phyloP scores from a whole-genome alignment of 225 moss, liverwort and hornwort species.

The Climacium dendroides region DNA sequence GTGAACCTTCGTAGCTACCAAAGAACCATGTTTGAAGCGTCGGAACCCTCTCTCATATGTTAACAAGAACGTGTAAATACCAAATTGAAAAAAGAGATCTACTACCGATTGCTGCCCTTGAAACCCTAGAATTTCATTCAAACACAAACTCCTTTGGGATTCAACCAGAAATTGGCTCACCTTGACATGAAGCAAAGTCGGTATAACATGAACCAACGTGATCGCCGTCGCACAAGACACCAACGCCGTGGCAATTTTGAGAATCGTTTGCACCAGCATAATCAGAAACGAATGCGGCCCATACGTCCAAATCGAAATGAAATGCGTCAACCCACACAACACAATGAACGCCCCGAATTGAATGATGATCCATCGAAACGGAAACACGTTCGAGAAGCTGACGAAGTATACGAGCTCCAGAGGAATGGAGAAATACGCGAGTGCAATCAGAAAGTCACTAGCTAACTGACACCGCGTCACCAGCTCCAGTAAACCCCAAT shows the following conservation, averaged over 20 bases:
- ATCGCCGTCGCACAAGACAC: constrained; percentile 91
- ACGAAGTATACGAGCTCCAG: constrained; percentile 88
- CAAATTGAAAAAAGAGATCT: background rate
- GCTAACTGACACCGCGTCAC: constrained; percentile 82
- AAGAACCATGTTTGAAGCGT: background rate
- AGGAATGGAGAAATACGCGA: constrained; percentile 93
- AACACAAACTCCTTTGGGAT: background rate
- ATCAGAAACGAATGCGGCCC: constrained; percentile 81
- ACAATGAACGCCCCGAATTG: constrained; percentile 93
- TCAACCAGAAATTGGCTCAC: constrained; percentile 1
- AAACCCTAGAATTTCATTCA: background rate
- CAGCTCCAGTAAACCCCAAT: constrained; percentile 55
- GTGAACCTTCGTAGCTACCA: background rate
- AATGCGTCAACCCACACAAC: constrained; percentile 84
- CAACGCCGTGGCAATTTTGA: constrained; percentile 76
- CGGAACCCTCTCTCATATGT: background rate
- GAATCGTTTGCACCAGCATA: constrained; percentile 67
- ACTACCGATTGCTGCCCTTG: background rate
- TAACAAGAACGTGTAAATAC: background rate
- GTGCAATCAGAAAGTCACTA: constrained; percentile 82
- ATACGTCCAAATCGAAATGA: constrained; percentile 85
- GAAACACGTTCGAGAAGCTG: constrained; percentile 79
- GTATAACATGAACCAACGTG: constrained; percentile 74
- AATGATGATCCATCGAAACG: constrained; percentile 73
- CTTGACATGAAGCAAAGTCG: constrained; percentile 83